phyloP scores from a whole-genome alignment of 257 asterid genomes.

The Lithospermum erythrorhizon region DNA sequence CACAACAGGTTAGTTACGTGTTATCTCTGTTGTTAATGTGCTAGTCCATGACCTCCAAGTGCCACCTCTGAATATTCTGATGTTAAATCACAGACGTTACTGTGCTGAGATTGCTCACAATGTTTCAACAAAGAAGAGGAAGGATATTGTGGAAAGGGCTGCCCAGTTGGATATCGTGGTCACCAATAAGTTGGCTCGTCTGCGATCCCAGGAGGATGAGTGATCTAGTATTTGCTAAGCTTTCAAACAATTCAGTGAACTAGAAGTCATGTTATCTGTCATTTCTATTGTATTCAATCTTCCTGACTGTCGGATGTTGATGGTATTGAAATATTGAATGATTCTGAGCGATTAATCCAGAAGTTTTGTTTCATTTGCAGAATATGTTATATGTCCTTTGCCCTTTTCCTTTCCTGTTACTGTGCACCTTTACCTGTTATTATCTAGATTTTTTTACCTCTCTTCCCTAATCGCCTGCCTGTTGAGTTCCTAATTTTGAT shows the following conservation, averaged over 20 bases:
- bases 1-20: slow-evolving; percentile 9
- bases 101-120: slow-evolving; percentile 24
- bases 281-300: background rate
- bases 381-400: too few relatives aligned
- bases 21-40: background rate
- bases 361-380: background rate
- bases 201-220: slow-evolving; percentile 25
- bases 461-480: too few relatives aligned
- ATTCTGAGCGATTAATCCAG: background rate
- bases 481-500: too few relatives aligned
- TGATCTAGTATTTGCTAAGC: background rate
- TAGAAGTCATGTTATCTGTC: background rate
- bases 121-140: slow-evolving; percentile 19
- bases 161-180: slow-evolving; percentile 21
- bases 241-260: too few relatives aligned
- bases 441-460: too few relatives aligned
- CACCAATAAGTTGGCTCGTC: slow-evolving; percentile 20
- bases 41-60: background rate
- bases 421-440: too few relatives aligned
- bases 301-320: background rate
- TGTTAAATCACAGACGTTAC: slow-evolving; percentile 10
- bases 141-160: slow-evolving; percentile 22
- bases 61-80: background rate
- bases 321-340: background rate
- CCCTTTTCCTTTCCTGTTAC: too few relatives aligned